Evolutionary conservation across 768 basidiomycete genomes (phyloP).

Genomic region (Trametes gibbosa): DNA sequence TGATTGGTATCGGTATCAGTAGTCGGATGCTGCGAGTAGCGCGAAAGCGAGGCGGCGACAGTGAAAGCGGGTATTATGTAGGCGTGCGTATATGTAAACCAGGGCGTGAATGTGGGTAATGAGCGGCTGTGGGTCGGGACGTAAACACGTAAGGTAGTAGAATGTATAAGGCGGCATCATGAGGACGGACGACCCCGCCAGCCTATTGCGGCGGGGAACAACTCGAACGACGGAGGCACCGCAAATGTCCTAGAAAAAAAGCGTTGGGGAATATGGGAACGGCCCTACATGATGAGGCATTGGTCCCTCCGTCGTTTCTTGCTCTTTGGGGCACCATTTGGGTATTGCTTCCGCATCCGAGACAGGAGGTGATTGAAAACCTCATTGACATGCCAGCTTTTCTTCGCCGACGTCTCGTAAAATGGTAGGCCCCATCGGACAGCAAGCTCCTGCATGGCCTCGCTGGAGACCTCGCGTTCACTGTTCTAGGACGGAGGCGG

Average conservation of each 20-base stretch:
- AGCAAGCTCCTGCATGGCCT: conserved; percentile 61
- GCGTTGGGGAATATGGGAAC: neutral
- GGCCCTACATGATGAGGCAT: conserved; percentile 40
- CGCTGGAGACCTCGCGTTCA: conserved; percentile 74
- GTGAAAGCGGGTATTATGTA: conserved; percentile 8
- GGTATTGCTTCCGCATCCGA: conserved; percentile 71
- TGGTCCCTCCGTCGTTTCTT: conserved; percentile 30
- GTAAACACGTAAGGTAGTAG: conserved; percentile 6
- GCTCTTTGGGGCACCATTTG: conserved; percentile 37
- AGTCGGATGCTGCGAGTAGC: conserved; percentile 6
- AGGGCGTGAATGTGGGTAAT: neutral
- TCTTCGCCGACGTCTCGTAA: conserved; percentile 87
- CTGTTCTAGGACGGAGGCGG: conserved; percentile 33
- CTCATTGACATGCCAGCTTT: conserved; percentile 75
- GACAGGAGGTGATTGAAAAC: conserved; percentile 76
- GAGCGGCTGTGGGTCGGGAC: conserved; percentile 13
- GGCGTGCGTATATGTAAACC: neutral
- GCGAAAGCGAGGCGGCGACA: conserved; percentile 3
- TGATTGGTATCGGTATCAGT: neutral
- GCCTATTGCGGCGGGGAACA: neutral
- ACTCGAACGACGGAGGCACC: neutral
- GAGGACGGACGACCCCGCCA: neutral
- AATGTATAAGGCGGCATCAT: neutral
- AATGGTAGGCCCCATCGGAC: conserved; percentile 69
- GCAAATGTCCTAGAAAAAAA: neutral